Percentiles rank a stretch among this genome's conserved stretches.
Conservation (phyloP, 176 grass and related monocot genomes). For the Oryza meyeriana region DNA sequence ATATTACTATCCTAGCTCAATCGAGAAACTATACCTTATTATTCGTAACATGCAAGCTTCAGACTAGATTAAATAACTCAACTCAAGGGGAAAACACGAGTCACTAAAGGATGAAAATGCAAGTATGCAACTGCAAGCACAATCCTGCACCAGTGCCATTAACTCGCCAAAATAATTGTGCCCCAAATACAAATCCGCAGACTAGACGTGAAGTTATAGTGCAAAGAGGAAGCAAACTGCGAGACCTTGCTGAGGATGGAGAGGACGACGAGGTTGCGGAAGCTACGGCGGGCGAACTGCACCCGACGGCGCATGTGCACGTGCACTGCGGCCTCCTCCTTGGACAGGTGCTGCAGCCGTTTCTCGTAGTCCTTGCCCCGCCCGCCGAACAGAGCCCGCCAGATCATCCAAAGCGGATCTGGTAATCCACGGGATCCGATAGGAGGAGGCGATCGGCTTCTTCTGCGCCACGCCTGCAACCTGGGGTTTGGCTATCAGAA, state of each 20-base stretch:
- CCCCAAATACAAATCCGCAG: neutral
- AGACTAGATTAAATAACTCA: neutral
- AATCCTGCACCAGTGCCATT: neutral
- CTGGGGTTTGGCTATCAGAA: neutral
- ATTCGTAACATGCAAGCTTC: neutral
- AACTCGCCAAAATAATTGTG: neutral
- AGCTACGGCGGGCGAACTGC: constrained; percentile 28
- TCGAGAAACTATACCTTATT: neutral
- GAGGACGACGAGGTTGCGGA: constrained; percentile 50
- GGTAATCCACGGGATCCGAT: constrained; percentile 12
- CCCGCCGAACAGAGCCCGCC: constrained; percentile 40
- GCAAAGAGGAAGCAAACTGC: neutral
- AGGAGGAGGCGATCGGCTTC: neutral
- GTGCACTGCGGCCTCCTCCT: constrained; percentile 64
- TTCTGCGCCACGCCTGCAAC: neutral
- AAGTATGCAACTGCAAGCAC: neutral
- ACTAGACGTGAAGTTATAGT: neutral
- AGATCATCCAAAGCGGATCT: constrained; percentile 21
- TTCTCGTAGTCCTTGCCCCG: constrained; percentile 58
- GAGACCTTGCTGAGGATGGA: constrained; percentile 48
- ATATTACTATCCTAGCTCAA: neutral
- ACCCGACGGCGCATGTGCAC: constrained; percentile 46
- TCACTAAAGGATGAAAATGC: too few relatives aligned
- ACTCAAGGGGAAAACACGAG: neutral
- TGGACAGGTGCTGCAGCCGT: constrained; percentile 57